Evolutionary conservation across 768 basidiomycete genomes (phyloP).

Genomic region (Suillus subluteus): DNA sequence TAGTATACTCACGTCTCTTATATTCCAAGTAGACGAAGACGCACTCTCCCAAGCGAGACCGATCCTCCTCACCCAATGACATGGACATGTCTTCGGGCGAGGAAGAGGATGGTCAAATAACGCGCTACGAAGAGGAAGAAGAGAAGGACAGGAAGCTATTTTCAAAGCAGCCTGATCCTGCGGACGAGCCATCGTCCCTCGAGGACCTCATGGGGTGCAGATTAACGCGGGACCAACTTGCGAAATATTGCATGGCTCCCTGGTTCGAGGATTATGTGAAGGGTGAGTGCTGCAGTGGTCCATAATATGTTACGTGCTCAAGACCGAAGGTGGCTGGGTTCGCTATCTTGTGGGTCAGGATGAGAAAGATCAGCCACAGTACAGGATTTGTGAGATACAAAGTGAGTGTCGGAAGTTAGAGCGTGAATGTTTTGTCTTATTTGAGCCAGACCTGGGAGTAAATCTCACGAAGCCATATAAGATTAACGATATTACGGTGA

Average conservation of each 20-base stretch:
- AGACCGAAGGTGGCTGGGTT: slow-evolving; percentile 75
- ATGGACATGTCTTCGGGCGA: slow-evolving; percentile 84
- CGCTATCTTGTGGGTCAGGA: slow-evolving; percentile 72
- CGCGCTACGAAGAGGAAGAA: slow-evolving; percentile 73
- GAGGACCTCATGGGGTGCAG: slow-evolving; percentile 64
- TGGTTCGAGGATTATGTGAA: slow-evolving; percentile 88
- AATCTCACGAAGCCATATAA: slow-evolving; percentile 70
- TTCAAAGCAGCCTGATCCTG: slow-evolving; percentile 43
- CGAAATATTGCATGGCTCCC: slow-evolving; percentile 70
- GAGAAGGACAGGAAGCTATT: slow-evolving; percentile 59
- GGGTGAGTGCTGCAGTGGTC: slow-evolving; percentile 46
- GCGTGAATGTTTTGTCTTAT: slow-evolving; percentile 14
- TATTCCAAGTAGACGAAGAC: slow-evolving; percentile 43
- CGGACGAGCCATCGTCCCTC: slow-evolving; percentile 52
- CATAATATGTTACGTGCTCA: slow-evolving; percentile 11
- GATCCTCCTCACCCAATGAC: slow-evolving; percentile 81
- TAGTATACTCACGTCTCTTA: slow-evolving; percentile 16
- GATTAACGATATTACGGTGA: slow-evolving; percentile 63
- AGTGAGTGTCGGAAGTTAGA: slow-evolving; percentile 53
- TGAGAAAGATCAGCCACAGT: slow-evolving; percentile 61
- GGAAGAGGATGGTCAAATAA: slow-evolving; percentile 79
- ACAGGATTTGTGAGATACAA: slow-evolving; percentile 80
- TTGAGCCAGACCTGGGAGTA: slow-evolving; percentile 50
- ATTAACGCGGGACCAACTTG: slow-evolving; percentile 71
- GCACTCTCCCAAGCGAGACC: slow-evolving; percentile 67